Evolutionary conservation across 192 early-diverging fungal species (phyloP), one percentile per base, ranked within the genome.

Genomic region (Backusella tuberculispora): DNA sequence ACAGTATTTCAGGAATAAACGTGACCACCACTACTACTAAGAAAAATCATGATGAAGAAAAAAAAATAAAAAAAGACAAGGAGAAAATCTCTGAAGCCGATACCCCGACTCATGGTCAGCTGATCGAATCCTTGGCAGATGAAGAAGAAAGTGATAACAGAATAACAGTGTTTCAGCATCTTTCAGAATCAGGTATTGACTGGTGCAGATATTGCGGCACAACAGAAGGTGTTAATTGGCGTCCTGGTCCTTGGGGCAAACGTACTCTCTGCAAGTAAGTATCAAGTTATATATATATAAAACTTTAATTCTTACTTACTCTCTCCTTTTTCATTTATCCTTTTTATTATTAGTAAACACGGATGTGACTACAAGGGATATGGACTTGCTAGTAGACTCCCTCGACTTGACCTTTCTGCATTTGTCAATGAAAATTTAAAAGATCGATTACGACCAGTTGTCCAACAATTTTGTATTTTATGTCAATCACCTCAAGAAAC

Each of bases 301-400:
- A 66, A 21, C n/a, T n/a, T n/a, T 34, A 5, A 34, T 10, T 15
- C 24, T 19, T 2, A 21, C 10, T 26, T 8, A 10, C 8, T 56
- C 12, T 24, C 24, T 15, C 47, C 14, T 48, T 53, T 53, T 21
- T 53, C 50, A 21, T 53, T 48, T 48, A 48, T 48, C 47, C n/a
- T 48, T 17, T 48, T 48, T 66, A 21, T 63, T 41, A 50, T 48
- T 73, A 88, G 86, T 81, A 95, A 95, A 84, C 95, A 96, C 75
- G 95, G 95, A 43, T 96, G 95, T 80, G 95, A 95, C 84, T 96
- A 94, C 79, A 95, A 95, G 83, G 95, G 95, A 53, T 96, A 95
- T 75, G 95, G 95, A 24, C 95, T 95, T 73, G 92, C 92, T 2
- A 93, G 91, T 72, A 95, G 93, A 75, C 84, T 92, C 80, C 91